Base-by-base conservation (phyloP, 2,329 filamentous ascomycete species). In the Cercospora sesami region DNA sequence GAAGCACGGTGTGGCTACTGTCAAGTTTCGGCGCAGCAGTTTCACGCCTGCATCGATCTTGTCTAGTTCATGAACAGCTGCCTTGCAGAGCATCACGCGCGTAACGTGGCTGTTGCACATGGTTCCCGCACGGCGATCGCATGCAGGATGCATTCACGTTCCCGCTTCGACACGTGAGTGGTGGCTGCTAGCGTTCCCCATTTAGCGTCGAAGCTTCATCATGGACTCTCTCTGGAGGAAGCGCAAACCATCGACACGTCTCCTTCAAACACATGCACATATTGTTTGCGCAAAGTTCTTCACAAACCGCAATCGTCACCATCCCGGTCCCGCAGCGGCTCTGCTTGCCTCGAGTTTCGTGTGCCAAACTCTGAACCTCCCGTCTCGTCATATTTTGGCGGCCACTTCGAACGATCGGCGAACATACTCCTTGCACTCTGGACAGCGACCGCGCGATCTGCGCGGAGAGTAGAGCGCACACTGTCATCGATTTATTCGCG, bases 311-410 rank as follows among this genome's bases (percentile, higher is more conserved):
- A 48, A 42, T 51, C 60, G 45, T 58, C 28, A 63, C 18, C 60
- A 67, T 63, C 60, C 65, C 21, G n/a, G 65, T 51, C 48, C 58
- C 36, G n/a, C 33, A 36, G 26, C 36, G 60, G 31, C 51, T 39
- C 31, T 53, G 60, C 60, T 53, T 62, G 60, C 48, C 57, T 58
- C 61, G 61, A 64, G 55, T 61, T 68, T 64, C 61, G 60, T 57
- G 58, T 45, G 48, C 58, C 61, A 64, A 60, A 68, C 62, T 57
- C 31, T 64, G 58, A 39, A 53, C 8, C 33, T 10, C 42, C 33
- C 26, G 51, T 53, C 65, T 28, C 48, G 48, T 60, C 51, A 59
- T 53, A 60, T 63, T 63, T 59, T 59, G 33, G 31, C 60, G 36
- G 36, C 65, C 60, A 45, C 58, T 42, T 42, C 23, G 1, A 64